Evolutionary conservation across 129 eudicot species (phyloP), one percentile per base, ranked within the genome.

Genomic region (Centrapalus pauciflorus): DNA sequence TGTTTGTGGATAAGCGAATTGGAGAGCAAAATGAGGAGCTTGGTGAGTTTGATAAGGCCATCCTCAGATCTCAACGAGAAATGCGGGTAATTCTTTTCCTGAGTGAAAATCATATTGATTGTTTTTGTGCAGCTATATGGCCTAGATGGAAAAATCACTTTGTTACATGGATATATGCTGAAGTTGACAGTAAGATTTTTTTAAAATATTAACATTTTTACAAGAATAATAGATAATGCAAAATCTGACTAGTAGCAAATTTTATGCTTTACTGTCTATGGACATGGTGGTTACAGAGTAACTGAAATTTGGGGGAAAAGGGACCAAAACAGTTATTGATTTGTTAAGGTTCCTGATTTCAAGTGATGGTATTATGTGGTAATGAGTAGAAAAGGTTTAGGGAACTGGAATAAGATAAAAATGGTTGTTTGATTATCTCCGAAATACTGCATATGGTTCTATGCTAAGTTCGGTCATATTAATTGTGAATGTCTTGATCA

Each of bases 11-110:
- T 80, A 94, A 84, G 77, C 70, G 99, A 55, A 94, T 94, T 58
- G 99, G 99, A 20, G 99, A 94, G 82, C 81, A 77, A 37, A 75
- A 81, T 41, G 97, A 94, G 65, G 97, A 70, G n/a, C 87, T 94
- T 24, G 90, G 73, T 64, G 97, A 89, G 77, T 94, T 94, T 66
- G 99, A 89, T 54, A 94, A 94, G 82, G 88, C 83, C 12, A 82
- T 94, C 74, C 41, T 94, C 66, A 79, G 99, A 70, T 84, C 99
- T 2, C 99, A 94, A 66, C 95, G 95, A 26, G 88, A 86, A 79
- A 75, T 90, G 43, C 96, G 89, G 95, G 98, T 93, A 60, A 51
- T 46, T 76, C 23, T 21, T 55, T 69, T 50, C 12, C 0, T 40
- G 12, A 67, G 20, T 34, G 43, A 8, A 20, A 10, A 25, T 3